phyloP scores from a whole-genome alignment of 768 basidiomycete genomes.

The Lyophyllum atratum region DNA sequence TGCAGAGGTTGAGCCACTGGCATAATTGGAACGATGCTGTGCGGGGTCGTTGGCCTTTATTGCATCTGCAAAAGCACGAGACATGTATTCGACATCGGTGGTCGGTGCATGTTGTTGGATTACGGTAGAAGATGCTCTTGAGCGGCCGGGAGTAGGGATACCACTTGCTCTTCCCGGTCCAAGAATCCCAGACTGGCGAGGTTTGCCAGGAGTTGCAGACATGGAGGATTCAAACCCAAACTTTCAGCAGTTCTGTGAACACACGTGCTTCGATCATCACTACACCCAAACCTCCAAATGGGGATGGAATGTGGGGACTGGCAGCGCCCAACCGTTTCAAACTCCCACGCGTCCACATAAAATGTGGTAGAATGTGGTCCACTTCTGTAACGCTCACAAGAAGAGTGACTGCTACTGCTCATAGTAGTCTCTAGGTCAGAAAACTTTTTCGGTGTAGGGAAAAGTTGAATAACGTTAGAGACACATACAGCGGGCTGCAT shows the following conservation, averaged over 20 bases:
- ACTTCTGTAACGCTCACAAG: too few relatives aligned
- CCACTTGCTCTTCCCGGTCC: constrained; percentile 40
- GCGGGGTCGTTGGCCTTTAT: constrained; percentile 82
- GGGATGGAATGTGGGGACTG: too few relatives aligned
- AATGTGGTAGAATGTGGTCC: too few relatives aligned
- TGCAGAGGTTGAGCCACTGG: constrained; percentile 38
- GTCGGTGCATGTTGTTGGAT: constrained; percentile 33
- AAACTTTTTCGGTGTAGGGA: too few relatives aligned
- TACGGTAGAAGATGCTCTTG: constrained; percentile 64
- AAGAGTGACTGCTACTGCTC: too few relatives aligned
- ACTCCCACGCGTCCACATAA: too few relatives aligned
- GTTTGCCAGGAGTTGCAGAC: constrained; percentile 38
- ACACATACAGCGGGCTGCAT: too few relatives aligned
- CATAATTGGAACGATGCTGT: constrained; percentile 50
- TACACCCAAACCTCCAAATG: too few relatives aligned
- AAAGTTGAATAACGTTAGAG: too few relatives aligned
- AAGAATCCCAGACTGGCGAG: constrained; percentile 44
- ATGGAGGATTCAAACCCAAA: constrained; percentile 13
- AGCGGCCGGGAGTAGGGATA: constrained; percentile 73
- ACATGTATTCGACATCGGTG: constrained; percentile 57
- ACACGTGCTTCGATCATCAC: constrained; percentile 9
- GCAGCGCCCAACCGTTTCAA: too few relatives aligned
- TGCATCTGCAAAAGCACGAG: constrained; percentile 77
- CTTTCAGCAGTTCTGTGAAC: constrained; percentile 4
- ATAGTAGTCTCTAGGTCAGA: too few relatives aligned